Conservation (phyloP, 305 asterid genomes). For the Lippia alba region DNA sequence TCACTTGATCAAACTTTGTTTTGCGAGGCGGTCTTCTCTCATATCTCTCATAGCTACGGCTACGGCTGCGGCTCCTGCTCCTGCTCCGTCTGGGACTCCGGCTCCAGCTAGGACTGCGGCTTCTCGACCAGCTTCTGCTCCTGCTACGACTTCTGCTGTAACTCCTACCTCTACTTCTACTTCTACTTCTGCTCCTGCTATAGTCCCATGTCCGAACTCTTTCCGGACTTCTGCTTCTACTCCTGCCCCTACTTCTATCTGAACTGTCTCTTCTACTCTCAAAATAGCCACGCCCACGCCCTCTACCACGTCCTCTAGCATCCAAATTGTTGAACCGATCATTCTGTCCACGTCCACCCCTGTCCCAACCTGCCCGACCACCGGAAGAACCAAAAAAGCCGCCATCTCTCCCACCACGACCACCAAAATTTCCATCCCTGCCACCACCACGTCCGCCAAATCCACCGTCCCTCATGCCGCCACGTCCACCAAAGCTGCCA, state of each 20-base stretch:
- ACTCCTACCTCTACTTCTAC: slow-evolving; percentile 61
- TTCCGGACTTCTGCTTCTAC: slow-evolving; percentile 73
- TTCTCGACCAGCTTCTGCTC: slow-evolving; percentile 54
- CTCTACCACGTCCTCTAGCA: slow-evolving; percentile 79
- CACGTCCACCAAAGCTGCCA: slow-evolving; percentile 64
- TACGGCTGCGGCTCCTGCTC: slow-evolving; percentile 57
- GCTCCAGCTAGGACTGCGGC: slow-evolving; percentile 49
- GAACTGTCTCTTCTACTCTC: slow-evolving; percentile 67
- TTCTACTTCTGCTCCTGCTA: slow-evolving; percentile 61
- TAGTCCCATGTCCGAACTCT: slow-evolving; percentile 81
- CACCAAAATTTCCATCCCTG: slow-evolving; percentile 57
- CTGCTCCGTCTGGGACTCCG: slow-evolving; percentile 50
- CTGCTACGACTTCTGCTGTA: slow-evolving; percentile 54
- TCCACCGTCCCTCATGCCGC: slow-evolving; percentile 64
- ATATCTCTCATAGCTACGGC: slow-evolving; percentile 60
- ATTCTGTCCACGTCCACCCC: slow-evolving; percentile 64
- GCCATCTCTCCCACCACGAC: slow-evolving; percentile 68
- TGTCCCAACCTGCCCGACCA: slow-evolving; percentile 68
- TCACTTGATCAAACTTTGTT: slow-evolving; percentile 80
- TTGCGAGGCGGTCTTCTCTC: slow-evolving; percentile 74
- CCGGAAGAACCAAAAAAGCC: slow-evolving; percentile 56
- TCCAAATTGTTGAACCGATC: slow-evolving; percentile 61
- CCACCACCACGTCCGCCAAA: slow-evolving; percentile 60
- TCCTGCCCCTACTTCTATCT: slow-evolving; percentile 75
- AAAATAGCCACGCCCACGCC: slow-evolving; percentile 77